Base-by-base conservation (phyloP, 257 asterid species). In the Anisodus acutangulus region DNA sequence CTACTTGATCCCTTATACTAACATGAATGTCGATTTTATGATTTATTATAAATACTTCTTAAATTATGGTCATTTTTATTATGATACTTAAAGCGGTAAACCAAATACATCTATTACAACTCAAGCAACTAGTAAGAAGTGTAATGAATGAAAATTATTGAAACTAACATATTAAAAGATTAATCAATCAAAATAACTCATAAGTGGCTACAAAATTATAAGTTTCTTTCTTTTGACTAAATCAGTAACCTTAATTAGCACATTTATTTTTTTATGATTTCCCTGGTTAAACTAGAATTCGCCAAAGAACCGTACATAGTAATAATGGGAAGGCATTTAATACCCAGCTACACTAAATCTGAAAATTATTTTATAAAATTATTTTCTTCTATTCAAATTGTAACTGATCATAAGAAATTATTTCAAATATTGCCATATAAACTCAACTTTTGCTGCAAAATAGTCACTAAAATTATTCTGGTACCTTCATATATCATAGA, bases 361-460 rank as follows among this genome's bases (percentile, higher is more conserved):
- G 35, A 31, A 31, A 31, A 31, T 1, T 31, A 31, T 31, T 31
- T 31, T 31, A 31, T 31, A 31, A 0, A 31, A 31, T 31, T 31
- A 31, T 31, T 31, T 31, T 31, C 35, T 31, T 54, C 59, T 12
- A 54, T 54, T 54, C 59, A 12, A 54, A 9, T 51, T 9, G 15
- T 9, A 51, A 51, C 15, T 0, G 57, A 4, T 51, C 15, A 10
- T 51, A 51, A 51, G 13, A 51, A 51, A 10, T 51, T 51, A 51
- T 51, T 54, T 12, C 17, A 54, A 19, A 41, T 47, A 74, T 45
- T n/a, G 39, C 5, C 80, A 47, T 9, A 45, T 72, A 47, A 39
- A 72, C 57, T 47, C 8, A 72, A 72, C 59, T 47, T 19, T 47
- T 72, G 39, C n/a, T 72, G 39, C 80, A 74, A 71, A 74, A 19